These are phyloP conservation scores for Galerina marginata DNA, from an alignment of 768 basidiomycete species.

Conservation along the genomic window DNA sequence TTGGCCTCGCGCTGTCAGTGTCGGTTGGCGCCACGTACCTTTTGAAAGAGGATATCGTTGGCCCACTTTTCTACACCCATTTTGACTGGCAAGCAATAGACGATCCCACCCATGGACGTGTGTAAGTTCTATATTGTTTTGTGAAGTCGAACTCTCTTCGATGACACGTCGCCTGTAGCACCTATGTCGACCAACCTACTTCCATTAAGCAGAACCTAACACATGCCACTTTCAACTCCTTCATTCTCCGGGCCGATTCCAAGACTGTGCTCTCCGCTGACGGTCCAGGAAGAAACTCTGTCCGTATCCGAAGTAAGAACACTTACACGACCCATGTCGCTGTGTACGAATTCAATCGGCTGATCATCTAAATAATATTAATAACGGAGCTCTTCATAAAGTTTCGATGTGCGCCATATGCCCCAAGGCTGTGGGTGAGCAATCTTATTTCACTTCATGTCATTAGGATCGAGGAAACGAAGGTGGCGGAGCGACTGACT, in stretches of 20 bases:
- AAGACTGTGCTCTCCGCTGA: constrained; percentile 48
- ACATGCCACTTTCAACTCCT: constrained; percentile 49
- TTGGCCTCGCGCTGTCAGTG: background rate
- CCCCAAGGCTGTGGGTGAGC: constrained; percentile 41
- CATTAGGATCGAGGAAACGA: too few relatives aligned
- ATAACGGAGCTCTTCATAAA: constrained; percentile 8
- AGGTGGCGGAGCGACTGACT: background rate
- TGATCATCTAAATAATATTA: background rate
- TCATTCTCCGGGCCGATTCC: constrained; percentile 59
- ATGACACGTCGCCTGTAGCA: constrained; percentile 27
- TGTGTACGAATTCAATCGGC: constrained; percentile 42
- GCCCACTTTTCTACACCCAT: constrained; percentile 49
- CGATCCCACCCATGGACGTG: constrained; percentile 68
- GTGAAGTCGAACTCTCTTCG: background rate
- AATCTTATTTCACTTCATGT: background rate
- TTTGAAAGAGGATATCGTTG: constrained; percentile 42
- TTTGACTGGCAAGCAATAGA: constrained; percentile 55
- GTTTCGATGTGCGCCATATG: constrained; percentile 45
- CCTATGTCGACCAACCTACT: constrained; percentile 44
- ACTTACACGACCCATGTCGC: constrained; percentile 57
- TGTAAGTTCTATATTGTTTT: constrained; percentile 43
- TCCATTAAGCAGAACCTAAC: constrained; percentile 58
- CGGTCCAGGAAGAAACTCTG: constrained; percentile 59
- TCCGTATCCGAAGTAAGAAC: constrained; percentile 57
- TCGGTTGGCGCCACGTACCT: background rate